Conservation (phyloP, 1,139 yeast species). For the Saccharomycopsis hybrid region DNA sequence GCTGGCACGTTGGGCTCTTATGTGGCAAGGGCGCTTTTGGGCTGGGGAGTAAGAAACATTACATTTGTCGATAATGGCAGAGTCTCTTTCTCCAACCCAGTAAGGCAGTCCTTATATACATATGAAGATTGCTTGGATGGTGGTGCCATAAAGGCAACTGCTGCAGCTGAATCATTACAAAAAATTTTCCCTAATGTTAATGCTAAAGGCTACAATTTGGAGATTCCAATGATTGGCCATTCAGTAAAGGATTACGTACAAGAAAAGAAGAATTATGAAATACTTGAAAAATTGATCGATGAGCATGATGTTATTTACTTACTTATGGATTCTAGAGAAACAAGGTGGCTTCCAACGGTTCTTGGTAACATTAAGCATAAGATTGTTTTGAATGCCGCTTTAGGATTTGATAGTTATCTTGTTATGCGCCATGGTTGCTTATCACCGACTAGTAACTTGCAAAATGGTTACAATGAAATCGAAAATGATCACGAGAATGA, state of each 20-base stretch:
- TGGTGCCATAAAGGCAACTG: conserved; percentile 65
- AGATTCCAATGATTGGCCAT: conserved; percentile 96
- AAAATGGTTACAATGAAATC: not conserved
- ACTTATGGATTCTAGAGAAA: conserved; percentile 89
- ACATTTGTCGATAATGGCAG: conserved; percentile 87
- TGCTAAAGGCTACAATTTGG: conserved; percentile 54
- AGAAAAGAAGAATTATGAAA: conserved; percentile 46
- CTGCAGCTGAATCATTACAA: conserved; percentile 69
- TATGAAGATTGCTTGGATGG: conserved; percentile 72
- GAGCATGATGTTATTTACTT: conserved; percentile 72
- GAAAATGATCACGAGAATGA: not conserved
- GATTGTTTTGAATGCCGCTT: conserved; percentile 81
- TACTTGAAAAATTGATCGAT: conserved; percentile 47
- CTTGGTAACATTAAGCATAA: conserved; percentile 62
- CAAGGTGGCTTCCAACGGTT: conserved; percentile 93
- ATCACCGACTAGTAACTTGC: conserved; percentile 15
- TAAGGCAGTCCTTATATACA: conserved; percentile 79
- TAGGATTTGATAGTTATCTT: conserved; percentile 88
- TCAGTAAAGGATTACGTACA: conserved; percentile 50
- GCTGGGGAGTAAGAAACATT: conserved; percentile 87
- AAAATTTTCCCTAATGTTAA: conserved; percentile 74
- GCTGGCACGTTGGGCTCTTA: conserved; percentile 96
- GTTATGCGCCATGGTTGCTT: conserved; percentile 85
- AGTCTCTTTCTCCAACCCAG: conserved; percentile 91
- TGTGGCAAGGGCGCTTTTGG: conserved; percentile 76